Conservation (phyloP, 306 rosid genomes). For the Dryas alaskensis region DNA sequence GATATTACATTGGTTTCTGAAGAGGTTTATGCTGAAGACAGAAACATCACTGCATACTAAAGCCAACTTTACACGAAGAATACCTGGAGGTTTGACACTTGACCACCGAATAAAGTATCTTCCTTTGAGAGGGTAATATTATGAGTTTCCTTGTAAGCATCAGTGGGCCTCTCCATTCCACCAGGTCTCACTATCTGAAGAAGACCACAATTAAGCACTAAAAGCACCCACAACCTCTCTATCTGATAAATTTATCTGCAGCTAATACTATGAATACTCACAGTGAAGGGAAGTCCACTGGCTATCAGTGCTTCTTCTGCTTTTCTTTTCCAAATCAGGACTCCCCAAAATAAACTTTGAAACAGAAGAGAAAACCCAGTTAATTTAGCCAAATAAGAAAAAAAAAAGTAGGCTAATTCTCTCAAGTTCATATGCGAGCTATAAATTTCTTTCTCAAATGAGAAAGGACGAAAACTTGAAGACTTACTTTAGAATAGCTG, state of each 20-base stretch:
- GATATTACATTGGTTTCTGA: background rate
- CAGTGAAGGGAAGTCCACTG: constrained; percentile 91
- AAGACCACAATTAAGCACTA: constrained; percentile 20
- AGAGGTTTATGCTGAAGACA: background rate
- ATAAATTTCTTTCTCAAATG: constrained; percentile 23
- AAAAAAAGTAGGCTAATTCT: background rate
- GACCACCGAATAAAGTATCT: constrained; percentile 95
- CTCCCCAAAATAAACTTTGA: constrained; percentile 95
- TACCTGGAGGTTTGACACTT: constrained; percentile 96
- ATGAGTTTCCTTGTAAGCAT: constrained; percentile 93
- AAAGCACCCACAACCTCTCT: constrained; percentile 10
- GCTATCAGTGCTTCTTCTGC: constrained; percentile 92
- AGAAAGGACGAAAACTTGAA: constrained; percentile 14
- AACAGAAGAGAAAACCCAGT: constrained; percentile 29
- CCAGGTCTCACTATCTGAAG: constrained; percentile 98
- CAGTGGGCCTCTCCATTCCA: constrained; percentile 99
- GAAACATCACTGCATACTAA: constrained; percentile 2
- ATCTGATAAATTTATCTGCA: constrained; percentile 7
- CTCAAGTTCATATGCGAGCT: constrained; percentile 9
- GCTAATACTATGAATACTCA: constrained; percentile 39
- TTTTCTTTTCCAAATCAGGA: constrained; percentile 89
- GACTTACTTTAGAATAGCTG: constrained; percentile 92
- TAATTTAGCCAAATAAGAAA: constrained; percentile 14
- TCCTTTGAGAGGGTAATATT: constrained; percentile 70
- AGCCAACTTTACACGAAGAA: constrained; percentile 14